A percentile compares a stretch with the other conserved stretches of the same genome.
Evolutionary conservation across 2,329 filamentous ascomycete genomes (phyloP).

Genomic region (Ascosphaera apis): DNA sequence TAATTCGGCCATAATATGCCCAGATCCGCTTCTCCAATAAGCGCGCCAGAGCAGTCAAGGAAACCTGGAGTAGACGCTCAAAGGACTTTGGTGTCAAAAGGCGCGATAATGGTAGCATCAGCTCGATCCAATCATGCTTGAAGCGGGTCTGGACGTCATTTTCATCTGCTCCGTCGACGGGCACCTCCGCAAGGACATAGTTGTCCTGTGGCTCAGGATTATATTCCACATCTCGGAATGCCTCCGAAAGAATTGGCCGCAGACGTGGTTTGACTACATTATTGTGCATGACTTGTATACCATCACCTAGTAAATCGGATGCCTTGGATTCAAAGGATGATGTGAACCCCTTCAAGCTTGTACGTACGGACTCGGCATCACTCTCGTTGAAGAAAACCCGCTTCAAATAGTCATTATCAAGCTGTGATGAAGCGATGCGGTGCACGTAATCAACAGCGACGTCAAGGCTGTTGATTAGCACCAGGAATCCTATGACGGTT

Average conservation of each 20-base stretch:
- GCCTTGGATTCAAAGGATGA: conserved; percentile 54
- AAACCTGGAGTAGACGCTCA: conserved; percentile 48
- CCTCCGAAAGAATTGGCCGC: conserved; percentile 61
- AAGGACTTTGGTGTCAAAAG: conserved; percentile 62
- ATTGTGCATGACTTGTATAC: conserved; percentile 64
- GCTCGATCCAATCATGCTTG: conserved; percentile 59
- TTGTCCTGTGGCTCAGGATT: conserved; percentile 28
- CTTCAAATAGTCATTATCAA: conserved; percentile 25
- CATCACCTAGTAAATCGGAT: conserved; percentile 60
- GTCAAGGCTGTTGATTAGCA: conserved; percentile 89
- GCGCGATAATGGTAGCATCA: conserved; percentile 65
- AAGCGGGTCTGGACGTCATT: conserved; percentile 52
- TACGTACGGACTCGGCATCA: conserved; percentile 46
- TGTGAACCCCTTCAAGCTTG: conserved; percentile 45
- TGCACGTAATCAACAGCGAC: conserved; percentile 75
- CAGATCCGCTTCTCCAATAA: conserved; percentile 74
- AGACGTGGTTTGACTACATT: conserved; percentile 70
- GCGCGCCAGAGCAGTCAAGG: conserved; percentile 50
- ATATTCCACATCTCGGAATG: conserved; percentile 85
- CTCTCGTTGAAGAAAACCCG: conserved; percentile 60
- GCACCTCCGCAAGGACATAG: conserved; percentile 14
- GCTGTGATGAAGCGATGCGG: conserved; percentile 54
- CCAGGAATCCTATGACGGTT: conserved; percentile 68
- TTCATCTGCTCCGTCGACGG: conserved; percentile 12
- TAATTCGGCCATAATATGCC: conserved; percentile 56